Conservation (phyloP, 2,329 filamentous ascomycete genomes). For the Zymoseptoria tritici region DNA sequence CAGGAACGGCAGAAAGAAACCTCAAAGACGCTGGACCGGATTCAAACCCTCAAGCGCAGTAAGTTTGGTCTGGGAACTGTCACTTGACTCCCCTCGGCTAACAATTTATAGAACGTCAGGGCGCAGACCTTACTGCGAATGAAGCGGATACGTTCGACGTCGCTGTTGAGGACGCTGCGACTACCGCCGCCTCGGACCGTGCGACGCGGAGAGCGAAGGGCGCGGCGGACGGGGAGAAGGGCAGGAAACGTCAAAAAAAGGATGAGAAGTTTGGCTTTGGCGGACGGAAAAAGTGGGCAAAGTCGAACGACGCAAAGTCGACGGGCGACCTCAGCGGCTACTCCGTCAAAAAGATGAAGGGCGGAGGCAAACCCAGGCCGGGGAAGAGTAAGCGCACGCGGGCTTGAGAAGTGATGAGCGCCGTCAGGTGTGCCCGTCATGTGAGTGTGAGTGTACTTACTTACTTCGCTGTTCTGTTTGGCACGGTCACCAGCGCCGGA, state of each 20-base stretch:
- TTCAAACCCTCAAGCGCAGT: slow-evolving; percentile 93
- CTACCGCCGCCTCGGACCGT: too few relatives aligned
- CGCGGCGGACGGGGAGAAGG: slow-evolving; percentile 38
- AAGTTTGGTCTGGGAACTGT: too few relatives aligned
- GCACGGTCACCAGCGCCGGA: too few relatives aligned
- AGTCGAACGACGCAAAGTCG: slow-evolving; percentile 75
- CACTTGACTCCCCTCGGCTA: too few relatives aligned
- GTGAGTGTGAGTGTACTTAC: too few relatives aligned
- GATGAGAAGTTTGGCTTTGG: slow-evolving; percentile 92
- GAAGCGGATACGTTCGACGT: slow-evolving; percentile 90
- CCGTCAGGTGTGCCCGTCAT: too few relatives aligned
- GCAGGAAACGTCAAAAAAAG: slow-evolving; percentile 78
- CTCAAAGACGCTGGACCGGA: too few relatives aligned
- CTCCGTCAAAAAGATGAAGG: slow-evolving; percentile 81
- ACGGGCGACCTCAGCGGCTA: slow-evolving; percentile 75
- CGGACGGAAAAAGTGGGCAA: too few relatives aligned
- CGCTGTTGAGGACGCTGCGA: slow-evolving; percentile 72
- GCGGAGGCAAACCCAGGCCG: slow-evolving; percentile 29
- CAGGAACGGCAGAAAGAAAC: too few relatives aligned
- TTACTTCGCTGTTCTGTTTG: too few relatives aligned
- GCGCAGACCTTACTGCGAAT: slow-evolving; percentile 55
- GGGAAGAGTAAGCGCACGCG: too few relatives aligned
- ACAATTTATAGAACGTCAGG: slow-evolving; percentile 72
- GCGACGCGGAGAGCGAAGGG: slow-evolving; percentile 34
- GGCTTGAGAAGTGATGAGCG: too few relatives aligned